Evolutionary conservation across 306 rosid species (phyloP), one percentile per base, ranked within the genome.

Genomic region (Ormosia emarginata): DNA sequence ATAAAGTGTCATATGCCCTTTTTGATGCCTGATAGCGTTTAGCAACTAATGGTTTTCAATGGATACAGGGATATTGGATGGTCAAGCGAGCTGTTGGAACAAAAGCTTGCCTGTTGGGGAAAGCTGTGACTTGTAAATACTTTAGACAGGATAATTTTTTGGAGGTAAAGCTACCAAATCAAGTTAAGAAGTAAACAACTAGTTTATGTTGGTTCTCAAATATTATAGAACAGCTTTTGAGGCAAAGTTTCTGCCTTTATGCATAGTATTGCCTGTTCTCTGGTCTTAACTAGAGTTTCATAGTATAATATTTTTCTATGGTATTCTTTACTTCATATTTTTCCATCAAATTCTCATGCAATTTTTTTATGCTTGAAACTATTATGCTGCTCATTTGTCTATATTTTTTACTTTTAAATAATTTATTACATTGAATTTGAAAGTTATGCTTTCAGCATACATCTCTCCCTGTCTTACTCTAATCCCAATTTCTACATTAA

Each of bases 71-170:
- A 78, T 95, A 95, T 85, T 95, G 97, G 99, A 93, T 95, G 98
- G 98, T 95, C 87, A 95, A 95, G 88, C 89, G 99, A 72, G 99
- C 99, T 49, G 99, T 95, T 12, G 99, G 99, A 88, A 92, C 99
- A 74, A 95, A 95, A 89, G 99, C 98, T 81, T 95, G 99, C 90
- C 79, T 95, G 30, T 57, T 95, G 81, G 99, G 98, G 30, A 95
- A 95, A 91, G 98, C 99, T 44, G 89, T 95, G 53, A 90, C 92
- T 30, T 95, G 99, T 91, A 95, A 90, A 82, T 93, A 89, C 79
- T 86, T 87, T 55, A 87, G 90, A 81, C 98, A 82, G 79, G 97
- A 93, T 47, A 95, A 95, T 34, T 95, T 93, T 87, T 85, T 95
- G 53, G 99, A 95, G 94, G 98, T 95, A 88, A 83, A 79, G 79